These are phyloP conservation scores for Xylaria grammica DNA, from an alignment of 495 filamentous ascomycete species.

Conservation along the genomic window DNA sequence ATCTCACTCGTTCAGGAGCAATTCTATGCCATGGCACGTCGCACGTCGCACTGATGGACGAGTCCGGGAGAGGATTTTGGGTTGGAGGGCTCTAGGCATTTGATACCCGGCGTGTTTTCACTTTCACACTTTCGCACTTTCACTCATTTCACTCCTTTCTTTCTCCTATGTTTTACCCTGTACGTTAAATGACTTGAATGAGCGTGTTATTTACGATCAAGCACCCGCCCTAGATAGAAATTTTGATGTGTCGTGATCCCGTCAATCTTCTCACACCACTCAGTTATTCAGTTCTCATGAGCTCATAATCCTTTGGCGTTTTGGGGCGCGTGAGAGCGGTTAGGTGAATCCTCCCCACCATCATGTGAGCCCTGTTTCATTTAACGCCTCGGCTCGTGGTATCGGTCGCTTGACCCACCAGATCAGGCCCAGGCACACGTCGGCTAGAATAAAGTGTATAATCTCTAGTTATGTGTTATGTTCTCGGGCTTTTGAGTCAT, in stretches of 20 bases:
- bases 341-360: not conserved
- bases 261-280: not conserved
- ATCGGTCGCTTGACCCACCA: slow-evolving; percentile 16
- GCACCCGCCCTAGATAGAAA: not conserved
- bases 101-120: slow-evolving; percentile 13
- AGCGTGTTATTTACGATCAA: not conserved
- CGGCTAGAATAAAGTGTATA: slow-evolving; percentile 1
- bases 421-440: not conserved
- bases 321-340: slow-evolving; percentile 9
- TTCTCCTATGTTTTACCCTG: not conserved
- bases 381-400: slow-evolving; percentile 12
- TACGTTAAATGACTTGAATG: slow-evolving; percentile 8
- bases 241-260: not conserved
- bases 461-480: too few relatives aligned
- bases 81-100: not conserved
- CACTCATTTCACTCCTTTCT: not conserved
- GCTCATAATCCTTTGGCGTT: slow-evolving; percentile 15
- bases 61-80: not conserved
- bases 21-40: slow-evolving; percentile 1
- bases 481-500: too few relatives aligned
- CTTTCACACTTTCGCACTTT: not conserved
- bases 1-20: slow-evolving; percentile 7
- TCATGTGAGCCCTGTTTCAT: slow-evolving; percentile 17
- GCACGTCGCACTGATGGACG: not conserved
- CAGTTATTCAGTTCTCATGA: not conserved